Evolutionary conservation across 1,284 basidiomycete genomes (phyloP).

Genomic region (Ustilago curta): DNA sequence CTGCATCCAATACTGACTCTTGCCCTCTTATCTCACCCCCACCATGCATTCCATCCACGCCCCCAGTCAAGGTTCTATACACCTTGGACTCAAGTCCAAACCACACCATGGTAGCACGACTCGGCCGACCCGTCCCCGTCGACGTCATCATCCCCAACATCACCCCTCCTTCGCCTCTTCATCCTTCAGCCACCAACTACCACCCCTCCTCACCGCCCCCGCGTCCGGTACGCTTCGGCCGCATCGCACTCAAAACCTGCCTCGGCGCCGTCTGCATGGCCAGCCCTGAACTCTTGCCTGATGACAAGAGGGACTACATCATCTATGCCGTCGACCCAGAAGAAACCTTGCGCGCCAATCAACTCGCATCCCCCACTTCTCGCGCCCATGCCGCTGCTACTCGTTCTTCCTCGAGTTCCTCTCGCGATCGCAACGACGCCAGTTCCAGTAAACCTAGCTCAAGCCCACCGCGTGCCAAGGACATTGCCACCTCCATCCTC

Average conservation of each 20-base stretch:
- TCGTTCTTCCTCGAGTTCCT: constrained; percentile 26
- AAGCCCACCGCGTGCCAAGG: constrained; percentile 32
- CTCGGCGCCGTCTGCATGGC: constrained; percentile 66
- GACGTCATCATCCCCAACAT: constrained; percentile 54
- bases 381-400: constrained; percentile 21
- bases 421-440: constrained; percentile 31
- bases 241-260: constrained; percentile 63
- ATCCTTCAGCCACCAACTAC: constrained; percentile 27
- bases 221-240: constrained; percentile 54
- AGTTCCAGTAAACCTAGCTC: constrained; percentile 39
- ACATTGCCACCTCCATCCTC: constrained; percentile 45
- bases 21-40: no score
- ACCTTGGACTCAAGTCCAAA: constrained; percentile 63
- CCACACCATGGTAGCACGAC: constrained; percentile 64
- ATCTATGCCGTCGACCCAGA: constrained; percentile 68
- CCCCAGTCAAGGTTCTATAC: constrained; percentile 67
- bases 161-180: constrained; percentile 35
- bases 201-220: constrained; percentile 19
- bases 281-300: constrained; percentile 66
- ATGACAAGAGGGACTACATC: constrained; percentile 62
- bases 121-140: constrained; percentile 49
- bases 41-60: background rate
- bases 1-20: constrained; percentile 4
- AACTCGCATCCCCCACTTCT: constrained; percentile 38
- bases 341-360: constrained; percentile 56